Evolutionary conservation across 202 grass and related monocot species (phyloP), one percentile per base, ranked within the genome.

Genomic region (Schoenoplectus triqueter): DNA sequence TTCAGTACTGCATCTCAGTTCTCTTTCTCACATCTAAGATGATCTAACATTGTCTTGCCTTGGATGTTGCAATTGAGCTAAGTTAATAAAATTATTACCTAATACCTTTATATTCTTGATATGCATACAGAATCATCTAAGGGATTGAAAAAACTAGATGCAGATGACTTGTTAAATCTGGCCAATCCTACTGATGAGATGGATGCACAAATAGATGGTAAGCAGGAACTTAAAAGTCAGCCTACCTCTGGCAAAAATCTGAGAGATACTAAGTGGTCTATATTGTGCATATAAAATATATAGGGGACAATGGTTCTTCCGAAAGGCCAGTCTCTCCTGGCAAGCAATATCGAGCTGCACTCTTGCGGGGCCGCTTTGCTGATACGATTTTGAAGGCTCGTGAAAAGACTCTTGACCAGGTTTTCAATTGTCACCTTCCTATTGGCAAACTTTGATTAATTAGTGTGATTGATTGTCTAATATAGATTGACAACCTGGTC

Each of bases 311-410:
- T 90, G 57, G 80, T 84, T 69, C 82, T 65, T 86, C 84, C 65
- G 87, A 97, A 80, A 92, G 91, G 84, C 86, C 89, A 61, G 90
- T 87, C 66, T 89, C 85, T 69, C 87, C 92, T 85, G 90, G 68
- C 57, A 94, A 97, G 85, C 83, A 91, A 48, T 92, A 96, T 85
- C 85, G 96, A 81, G 92, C 89, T 13, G 96, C 96, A 77, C 62
- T 96, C 79, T 78, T 99, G 86, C 90, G 46, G 90, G 80, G 71
- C 42, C 96, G 96, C 70, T 99, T 99, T 91, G 96, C 90, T 69
- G 96, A 99, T 87, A 99, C 96, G 41, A 99, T 99, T 91, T 88
- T 99, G 52, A 99, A 99, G 85, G 96, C 96, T 84, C 96, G 80
- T 64, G 96, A 99, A 85, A 99, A 99, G 86, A 76, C 91, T 66